Evolutionary conservation across 768 basidiomycete species (phyloP), one percentile per base, ranked within the genome.

Genomic region (Auricularia auricula-judae): DNA sequence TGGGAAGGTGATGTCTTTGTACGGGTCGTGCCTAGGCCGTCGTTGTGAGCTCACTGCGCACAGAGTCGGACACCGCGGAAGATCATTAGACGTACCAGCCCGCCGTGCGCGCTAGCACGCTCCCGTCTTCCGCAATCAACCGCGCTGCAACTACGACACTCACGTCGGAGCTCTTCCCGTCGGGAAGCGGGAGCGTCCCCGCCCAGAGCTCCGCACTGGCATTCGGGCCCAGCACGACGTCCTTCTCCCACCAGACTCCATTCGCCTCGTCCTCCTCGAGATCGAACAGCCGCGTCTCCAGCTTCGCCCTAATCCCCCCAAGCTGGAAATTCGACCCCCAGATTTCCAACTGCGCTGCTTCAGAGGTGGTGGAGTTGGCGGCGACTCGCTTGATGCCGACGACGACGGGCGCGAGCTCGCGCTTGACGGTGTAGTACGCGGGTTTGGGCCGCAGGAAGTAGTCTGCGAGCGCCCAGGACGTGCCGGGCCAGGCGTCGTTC

Each of bases 361-460:
- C 29, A 29, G 29, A 29, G 29, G 29, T 29, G 29, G 29, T 29
- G 62, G 21, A 71, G 70, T 3, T 74, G 74, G 14, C 75, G 58
- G 65, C 76, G 75, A 29, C 29, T 2, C 29, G 29, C 29, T 29
- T 29, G 29, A 29, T 29, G 29, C 62, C 92, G 63, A 96, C 87
- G 1, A 91, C 92, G 76, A 81, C 85, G 0, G 84, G 84, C 36
- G 82, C 81, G 63, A 98, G 82, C 75, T 96, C 93, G 66, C 95
- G 85, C 62, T 88, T 85, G 68, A 97, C 87, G 4, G 91, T 73
- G 74, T 87, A 97, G 76, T 86, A 97, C 0, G 93, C 87, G 1
- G 93, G 93, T 76, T 97, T 98, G 3, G 95, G 95, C 34, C 94
- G 81, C 64, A 94, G 78, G 78, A 93, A 97, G 76, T 96, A 95